Evolutionary conservation across 106 monocot species (phyloP).

Genomic region (Acorus calamus): DNA sequence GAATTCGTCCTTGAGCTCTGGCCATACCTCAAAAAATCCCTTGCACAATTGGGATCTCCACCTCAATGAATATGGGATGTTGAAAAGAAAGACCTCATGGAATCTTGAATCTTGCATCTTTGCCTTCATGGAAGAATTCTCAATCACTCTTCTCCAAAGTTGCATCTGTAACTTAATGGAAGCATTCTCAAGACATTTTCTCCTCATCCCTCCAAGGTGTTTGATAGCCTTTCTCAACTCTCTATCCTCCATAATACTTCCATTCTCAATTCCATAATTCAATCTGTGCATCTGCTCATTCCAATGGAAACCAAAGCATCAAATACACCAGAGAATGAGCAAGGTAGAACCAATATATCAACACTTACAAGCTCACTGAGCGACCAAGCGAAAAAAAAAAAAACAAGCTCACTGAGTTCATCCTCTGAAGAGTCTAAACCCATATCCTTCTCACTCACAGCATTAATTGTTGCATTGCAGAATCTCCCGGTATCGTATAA

Average conservation of each 20-base stretch:
- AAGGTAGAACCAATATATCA: background rate
- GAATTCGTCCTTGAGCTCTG: too few relatives aligned
- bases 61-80: background rate
- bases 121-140: slow-evolving; percentile 42
- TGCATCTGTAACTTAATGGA: too few relatives aligned
- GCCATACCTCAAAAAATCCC: too few relatives aligned
- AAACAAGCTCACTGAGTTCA: slow-evolving; percentile 70
- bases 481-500: slow-evolving; percentile 53
- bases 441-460: slow-evolving; percentile 46
- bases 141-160: slow-evolving; percentile 38
- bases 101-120: slow-evolving; percentile 64
- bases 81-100: slow-evolving; percentile 15
- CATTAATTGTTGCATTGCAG: slow-evolving; percentile 54
- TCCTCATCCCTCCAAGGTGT: slow-evolving; percentile 74
- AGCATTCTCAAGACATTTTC: slow-evolving; percentile 5
- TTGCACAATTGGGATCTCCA: too few relatives aligned
- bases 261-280: slow-evolving; percentile 79
- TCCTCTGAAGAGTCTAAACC: slow-evolving; percentile 77
- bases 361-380: slow-evolving; percentile 53
- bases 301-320: background rate
- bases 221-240: slow-evolving; percentile 80
- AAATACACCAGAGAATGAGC: background rate
- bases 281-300: slow-evolving; percentile 59
- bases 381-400: too few relatives aligned
- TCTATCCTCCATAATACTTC: slow-evolving; percentile 82